Evolutionary conservation across 805 yeast genomes (phyloP), one percentile per base, ranked within the genome.

Genomic region (Candida oleophila): DNA sequence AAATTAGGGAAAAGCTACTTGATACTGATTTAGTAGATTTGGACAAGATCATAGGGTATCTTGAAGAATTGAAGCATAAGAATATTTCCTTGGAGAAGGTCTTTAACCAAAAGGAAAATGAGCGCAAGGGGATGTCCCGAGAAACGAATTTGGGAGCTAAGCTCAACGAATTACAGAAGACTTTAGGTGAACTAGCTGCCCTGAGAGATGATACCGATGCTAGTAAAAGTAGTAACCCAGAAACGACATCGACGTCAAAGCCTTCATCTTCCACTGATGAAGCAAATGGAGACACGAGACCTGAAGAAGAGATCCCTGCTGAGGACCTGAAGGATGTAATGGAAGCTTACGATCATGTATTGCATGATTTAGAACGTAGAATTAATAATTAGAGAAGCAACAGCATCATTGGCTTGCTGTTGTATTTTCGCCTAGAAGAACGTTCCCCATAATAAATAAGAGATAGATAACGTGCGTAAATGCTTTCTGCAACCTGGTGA

Each of bases 21-120:
- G 57, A 60, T 14, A 58, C 62, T 22, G 65, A 65, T 49, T 58
- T 69, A 20, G 52, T 55, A 18, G 74, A 71, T 46, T 55, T 71
- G 38, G 71, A 68, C 41, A 56, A 63, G 39, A 60, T 68, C 20
- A 62, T 70, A 15, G 61, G 55, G 14, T 62, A 62, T 41, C 59
- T 72, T 30, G 59, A 57, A 12, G 51, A 51, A n/a, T 60, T 70
- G 39, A 64, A 66, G 45, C 55, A 59, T 32, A 49, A 60, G 38
- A 74, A 74, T 1, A 54, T 71, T 7, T 56, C 65, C 3, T 50
- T 72, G 33, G 66, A 62, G 28, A 49, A 49, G 11, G 47, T 59
- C 3, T 61, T 59, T 43, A 50, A 55, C 37, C 42, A 47, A 39
- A 41, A 52, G 2, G 36, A 41, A 4, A 22, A 18, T 25, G 45